Base-by-base conservation (phyloP, 106 monocot genomes). In the Hemerocallis citrina region DNA sequence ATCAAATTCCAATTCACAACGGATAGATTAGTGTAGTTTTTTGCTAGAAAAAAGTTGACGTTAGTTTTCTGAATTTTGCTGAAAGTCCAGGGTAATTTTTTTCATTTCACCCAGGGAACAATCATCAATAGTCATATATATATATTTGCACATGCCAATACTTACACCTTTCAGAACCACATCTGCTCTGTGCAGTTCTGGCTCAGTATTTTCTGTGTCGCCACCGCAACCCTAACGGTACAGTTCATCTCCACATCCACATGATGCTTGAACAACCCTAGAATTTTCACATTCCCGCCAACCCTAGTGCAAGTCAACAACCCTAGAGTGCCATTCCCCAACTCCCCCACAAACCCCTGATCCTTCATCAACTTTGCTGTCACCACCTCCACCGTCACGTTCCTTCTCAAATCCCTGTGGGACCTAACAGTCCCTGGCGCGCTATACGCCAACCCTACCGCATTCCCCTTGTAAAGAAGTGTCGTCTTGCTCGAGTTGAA, bases 161-260 rank as follows among this genome's bases (percentile, higher is more conserved):
- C 29, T 30, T 15, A 30, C 7, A 34, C 23, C 19, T 47, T 25
- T 59, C 60, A 69, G 4, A 78, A 38, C 43, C 68, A 67, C 20
- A 88, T 67, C 5, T 14, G 61, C 56, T 73, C 60, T 15, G 14
- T 14, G 50, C 88, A 88, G 23, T 16, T 32, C 70, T 80, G 83
- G 22, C 62, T 49, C 29, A 65, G 44, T 36, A 88, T 55, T 35
- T 58, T 56, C 67, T 67, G 41, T 41, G 41, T 65, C 7, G 48
- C 34, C 4, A 80, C 52, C 40, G 51, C 63, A 6, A 83, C 49
- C 6, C 52, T 69, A n/a, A 83, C 22, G 14, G 54, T 75, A 45
- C 88, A 88, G 60, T 88, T 83, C 83, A 88, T 74, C 49, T 35
- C 22, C 6, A 88, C 69, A 6, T 71, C 83, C 23, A 80, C 83